phyloP scores from a whole-genome alignment of 768 basidiomycete species.

The Mrakia hoshinonis region DNA sequence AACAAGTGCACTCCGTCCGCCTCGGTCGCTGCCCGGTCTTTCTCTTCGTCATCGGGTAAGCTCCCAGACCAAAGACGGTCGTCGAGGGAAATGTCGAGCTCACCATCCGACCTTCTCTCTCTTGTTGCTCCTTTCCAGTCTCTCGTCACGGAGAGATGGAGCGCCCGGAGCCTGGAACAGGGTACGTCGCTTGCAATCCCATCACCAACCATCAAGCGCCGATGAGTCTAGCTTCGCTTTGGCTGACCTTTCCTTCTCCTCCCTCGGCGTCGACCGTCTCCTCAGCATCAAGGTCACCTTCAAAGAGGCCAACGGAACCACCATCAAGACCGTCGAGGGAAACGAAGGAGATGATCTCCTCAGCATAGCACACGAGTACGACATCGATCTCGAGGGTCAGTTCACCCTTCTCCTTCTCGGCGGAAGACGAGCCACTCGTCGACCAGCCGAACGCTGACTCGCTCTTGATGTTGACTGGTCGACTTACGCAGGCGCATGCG shows the following conservation, averaged over 20 bases:
- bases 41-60: neutral
- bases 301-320: constrained; percentile 72
- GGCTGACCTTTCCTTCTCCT: neutral
- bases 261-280: neutral
- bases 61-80: neutral
- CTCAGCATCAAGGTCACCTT: constrained; percentile 79
- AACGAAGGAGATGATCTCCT: constrained; percentile 91
- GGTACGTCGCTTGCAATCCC: constrained; percentile 44
- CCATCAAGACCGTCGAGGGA: constrained; percentile 79
- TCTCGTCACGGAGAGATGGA: constrained; percentile 10
- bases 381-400: constrained; percentile 89
- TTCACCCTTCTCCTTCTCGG: constrained; percentile 5
- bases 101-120: neutral
- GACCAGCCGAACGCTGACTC: neutral
- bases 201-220: too few relatives aligned
- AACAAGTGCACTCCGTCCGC: neutral
- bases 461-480: neutral
- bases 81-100: neutral
- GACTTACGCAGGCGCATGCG: constrained; percentile 70
- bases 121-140: neutral
- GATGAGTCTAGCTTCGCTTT: neutral
- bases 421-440: too few relatives aligned
- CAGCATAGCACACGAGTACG: constrained; percentile 84
- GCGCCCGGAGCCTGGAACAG: constrained; percentile 59
- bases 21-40: neutral